phyloP scores from a whole-genome alignment of 805 yeast species.

The Yarrowia phangngaensis region DNA sequence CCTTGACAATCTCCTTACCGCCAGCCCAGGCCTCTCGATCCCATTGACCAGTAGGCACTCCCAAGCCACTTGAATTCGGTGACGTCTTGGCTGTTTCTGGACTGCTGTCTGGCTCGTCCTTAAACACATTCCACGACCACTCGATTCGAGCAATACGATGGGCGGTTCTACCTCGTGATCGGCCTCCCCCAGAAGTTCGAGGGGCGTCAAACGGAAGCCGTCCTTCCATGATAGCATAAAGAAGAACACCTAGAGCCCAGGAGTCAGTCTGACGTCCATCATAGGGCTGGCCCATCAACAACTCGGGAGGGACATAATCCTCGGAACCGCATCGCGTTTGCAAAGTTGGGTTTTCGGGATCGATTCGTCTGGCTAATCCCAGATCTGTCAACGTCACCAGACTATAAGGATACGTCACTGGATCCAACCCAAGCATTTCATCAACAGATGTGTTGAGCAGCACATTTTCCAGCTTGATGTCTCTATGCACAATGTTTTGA shows the following conservation, averaged over 20 bases:
- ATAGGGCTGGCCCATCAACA: slow-evolving; percentile 83
- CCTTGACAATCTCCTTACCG: slow-evolving; percentile 51
- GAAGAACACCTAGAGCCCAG: slow-evolving; percentile 93
- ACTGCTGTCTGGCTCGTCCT: slow-evolving; percentile 31
- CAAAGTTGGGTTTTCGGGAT: slow-evolving; percentile 56
- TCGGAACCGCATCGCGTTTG: slow-evolving; percentile 94
- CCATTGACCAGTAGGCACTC: slow-evolving; percentile 30
- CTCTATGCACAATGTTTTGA: slow-evolving; percentile 75
- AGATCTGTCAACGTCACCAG: slow-evolving; percentile 74
- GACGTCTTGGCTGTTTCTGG: slow-evolving; percentile 22
- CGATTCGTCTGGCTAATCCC: slow-evolving; percentile 75
- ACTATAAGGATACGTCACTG: slow-evolving; percentile 35
- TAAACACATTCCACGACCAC: slow-evolving; percentile 74
- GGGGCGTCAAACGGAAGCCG: slow-evolving; percentile 90
- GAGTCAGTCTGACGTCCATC: slow-evolving; percentile 88
- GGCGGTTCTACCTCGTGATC: slow-evolving; percentile 56
- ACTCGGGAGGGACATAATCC: slow-evolving; percentile 93
- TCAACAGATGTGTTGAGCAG: slow-evolving; percentile 44
- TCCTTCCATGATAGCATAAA: slow-evolving; percentile 79
- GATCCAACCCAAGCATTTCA: slow-evolving; percentile 36
- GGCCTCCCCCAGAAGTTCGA: slow-evolving; percentile 41
- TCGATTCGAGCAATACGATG: slow-evolving; percentile 89
- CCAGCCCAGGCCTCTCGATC: slow-evolving; percentile 42
- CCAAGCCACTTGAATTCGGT: slow-evolving; percentile 7
- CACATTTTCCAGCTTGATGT: slow-evolving; percentile 83